Evolutionary conservation across 345 rosid genomes (phyloP).

Genomic region (Salix koriyanagi): DNA sequence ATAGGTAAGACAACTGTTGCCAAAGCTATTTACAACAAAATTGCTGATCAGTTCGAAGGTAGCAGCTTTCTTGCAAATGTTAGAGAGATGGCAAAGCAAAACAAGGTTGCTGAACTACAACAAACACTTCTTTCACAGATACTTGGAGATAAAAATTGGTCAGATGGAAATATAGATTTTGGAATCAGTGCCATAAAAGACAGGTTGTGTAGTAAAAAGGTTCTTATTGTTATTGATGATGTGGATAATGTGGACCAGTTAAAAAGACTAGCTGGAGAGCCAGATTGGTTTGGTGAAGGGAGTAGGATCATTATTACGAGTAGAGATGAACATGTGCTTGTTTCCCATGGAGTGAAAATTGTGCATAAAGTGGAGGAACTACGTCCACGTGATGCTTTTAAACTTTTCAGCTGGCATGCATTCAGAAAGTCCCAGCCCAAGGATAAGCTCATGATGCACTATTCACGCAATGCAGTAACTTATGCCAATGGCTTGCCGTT

Average conservation of each 20-base stretch:
- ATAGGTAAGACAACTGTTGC: conserved; percentile 18
- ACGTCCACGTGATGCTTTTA: background rate
- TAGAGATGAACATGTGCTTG: background rate
- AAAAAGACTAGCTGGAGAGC: background rate
- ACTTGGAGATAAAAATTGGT: background rate
- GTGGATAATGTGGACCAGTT: conserved; percentile 2
- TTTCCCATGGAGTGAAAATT: conserved; percentile 1
- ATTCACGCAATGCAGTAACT: background rate
- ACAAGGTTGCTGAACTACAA: background rate
- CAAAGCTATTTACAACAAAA: background rate
- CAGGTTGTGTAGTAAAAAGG: background rate
- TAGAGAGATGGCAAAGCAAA: conserved; percentile 2
- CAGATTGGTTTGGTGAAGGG: conserved; percentile 5
- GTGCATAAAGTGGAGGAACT: conserved; percentile 2
- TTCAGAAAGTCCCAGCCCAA: background rate
- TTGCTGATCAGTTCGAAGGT: background rate
- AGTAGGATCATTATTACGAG: conserved; percentile 18
- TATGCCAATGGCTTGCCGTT: conserved; percentile 13
- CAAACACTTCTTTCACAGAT: conserved; percentile 9
- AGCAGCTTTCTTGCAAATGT: conserved; percentile 12
- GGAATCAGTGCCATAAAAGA: background rate
- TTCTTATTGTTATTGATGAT: conserved; percentile 18
- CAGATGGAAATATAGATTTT: background rate
- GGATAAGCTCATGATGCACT: background rate
- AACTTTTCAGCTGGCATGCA: conserved; percentile 12